Conservation (phyloP, 306 rosid genomes). For the Glycine soja region DNA sequence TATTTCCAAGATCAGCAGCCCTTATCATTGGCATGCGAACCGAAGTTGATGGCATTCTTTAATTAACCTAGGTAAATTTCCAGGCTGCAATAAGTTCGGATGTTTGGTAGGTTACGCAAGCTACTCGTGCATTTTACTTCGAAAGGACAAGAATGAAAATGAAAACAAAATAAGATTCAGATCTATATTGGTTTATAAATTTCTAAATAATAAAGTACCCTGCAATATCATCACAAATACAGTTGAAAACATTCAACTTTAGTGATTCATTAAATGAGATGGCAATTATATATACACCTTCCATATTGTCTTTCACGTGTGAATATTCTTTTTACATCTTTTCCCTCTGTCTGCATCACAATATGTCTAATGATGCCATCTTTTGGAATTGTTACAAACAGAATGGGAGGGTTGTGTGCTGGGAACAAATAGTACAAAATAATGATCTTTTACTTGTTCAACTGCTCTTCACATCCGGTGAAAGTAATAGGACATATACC, state of each 20-base stretch:
- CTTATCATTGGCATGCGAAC: no score
- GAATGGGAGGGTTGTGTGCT: conserved; percentile 27
- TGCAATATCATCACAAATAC: conserved; percentile 18
- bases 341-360: conserved; percentile 39
- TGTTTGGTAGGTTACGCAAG: background rate
- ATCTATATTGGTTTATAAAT: conserved; percentile 21
- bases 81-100: background rate
- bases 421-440: conserved; percentile 33
- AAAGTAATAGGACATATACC: conserved; percentile 43
- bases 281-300: conserved; percentile 35
- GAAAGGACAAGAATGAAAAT: conserved; percentile 26
- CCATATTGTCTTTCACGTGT: conserved; percentile 50
- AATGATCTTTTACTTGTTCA: conserved; percentile 38
- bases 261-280: conserved; percentile 34
- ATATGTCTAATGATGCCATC: conserved; percentile 43
- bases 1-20: background rate
- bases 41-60: background rate
- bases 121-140: conserved; percentile 21
- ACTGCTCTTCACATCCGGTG: conserved; percentile 29
- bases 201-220: conserved; percentile 35
- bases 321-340: conserved; percentile 44
- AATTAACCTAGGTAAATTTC: background rate
- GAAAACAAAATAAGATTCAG: conserved; percentile 32
- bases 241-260: conserved; percentile 41
- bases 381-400: conserved; percentile 45